These are phyloP conservation scores for Nidularia pulvinata DNA, from an alignment of 768 basidiomycete genomes.

Conservation along the genomic window DNA sequence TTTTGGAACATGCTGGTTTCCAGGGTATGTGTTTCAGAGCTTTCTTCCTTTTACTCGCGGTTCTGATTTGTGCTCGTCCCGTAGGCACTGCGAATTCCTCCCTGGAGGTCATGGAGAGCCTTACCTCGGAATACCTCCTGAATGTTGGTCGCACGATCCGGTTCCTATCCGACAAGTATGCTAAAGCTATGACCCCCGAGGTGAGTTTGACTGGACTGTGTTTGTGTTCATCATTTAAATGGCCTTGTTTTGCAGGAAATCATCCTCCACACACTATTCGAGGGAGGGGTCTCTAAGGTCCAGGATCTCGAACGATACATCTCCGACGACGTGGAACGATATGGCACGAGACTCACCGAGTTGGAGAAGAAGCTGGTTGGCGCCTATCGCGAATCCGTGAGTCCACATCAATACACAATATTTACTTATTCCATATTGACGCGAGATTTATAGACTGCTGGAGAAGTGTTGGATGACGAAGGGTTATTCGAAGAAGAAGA, in stretches of 20 bases:
- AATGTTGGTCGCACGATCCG: slow-evolving; percentile 89
- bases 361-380: slow-evolving; percentile 85
- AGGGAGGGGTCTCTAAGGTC: slow-evolving; percentile 80
- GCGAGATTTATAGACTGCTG: slow-evolving; percentile 26
- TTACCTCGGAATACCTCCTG: slow-evolving; percentile 77
- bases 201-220: no score
- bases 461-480: slow-evolving; percentile 48
- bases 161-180: slow-evolving; percentile 81
- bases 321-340: slow-evolving; percentile 84
- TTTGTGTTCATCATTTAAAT: no score
- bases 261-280: slow-evolving; percentile 90
- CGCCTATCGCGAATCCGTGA: slow-evolving; percentile 80
- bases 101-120: slow-evolving; percentile 74
- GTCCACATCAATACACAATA: slow-evolving; percentile 18
- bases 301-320: slow-evolving; percentile 86
- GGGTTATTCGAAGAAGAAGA: slow-evolving; percentile 52
- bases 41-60: no score
- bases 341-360: slow-evolving; percentile 74
- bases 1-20: slow-evolving; percentile 90
- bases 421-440: slow-evolving; percentile 1
- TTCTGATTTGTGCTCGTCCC: neutral
- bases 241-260: slow-evolving; percentile 76
- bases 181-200: slow-evolving; percentile 80
- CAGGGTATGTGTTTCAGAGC: slow-evolving; percentile 64
- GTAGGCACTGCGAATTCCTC: slow-evolving; percentile 76